Base-by-base conservation (phyloP, 306 rosid species). In the Prunus dulcis region DNA sequence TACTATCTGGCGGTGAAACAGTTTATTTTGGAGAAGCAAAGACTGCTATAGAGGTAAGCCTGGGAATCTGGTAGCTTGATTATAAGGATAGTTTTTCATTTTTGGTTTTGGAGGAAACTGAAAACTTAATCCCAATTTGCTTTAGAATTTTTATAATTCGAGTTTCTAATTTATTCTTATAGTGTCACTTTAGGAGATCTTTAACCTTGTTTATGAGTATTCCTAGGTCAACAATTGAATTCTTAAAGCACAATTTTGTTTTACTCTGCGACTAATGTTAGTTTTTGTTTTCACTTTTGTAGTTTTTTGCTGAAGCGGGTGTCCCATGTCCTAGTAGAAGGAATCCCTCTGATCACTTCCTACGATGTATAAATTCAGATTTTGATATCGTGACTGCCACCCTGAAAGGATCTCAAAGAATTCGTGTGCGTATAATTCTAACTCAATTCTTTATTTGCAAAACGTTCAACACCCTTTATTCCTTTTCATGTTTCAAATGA, bases 331-430 rank as follows among this genome's bases (percentile, higher is more conserved):
- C 97, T 22, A 88, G 82, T 34, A 88, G 86, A 80, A 85, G 91
- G 71, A 92, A 92, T 77, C 97, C 97, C 67, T 92, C 97, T 64
- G 97, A 92, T 79, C 97, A 92, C 84, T 92, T 92, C 87, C 82
- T 92, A 46, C 82, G 97, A 20, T 92, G 97, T 28, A 78, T 92
- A 89, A 92, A 92, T 79, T 89, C 94, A 76, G 97, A 92, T 66
- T 92, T 90, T 3, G 97, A 92, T 72, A 62, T 84, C 61, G 93
- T 92, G 27, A 87, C 91, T 23, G 91, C 96, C 88, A 86, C 97
- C 28, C 82, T 92, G 53, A 89, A 90, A 81, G 97, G 97, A 64
- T 92, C 97, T 79, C 89, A 86, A 78, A 89, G 91, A 82, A 83
- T 89, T 85, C 86, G 14, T 27, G 97, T 92, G 85, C 27, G 88